These are phyloP conservation scores for Emericellopsis cladophorae DNA, from an alignment of 2,329 filamentous ascomycete genomes.

Conservation along the genomic window DNA sequence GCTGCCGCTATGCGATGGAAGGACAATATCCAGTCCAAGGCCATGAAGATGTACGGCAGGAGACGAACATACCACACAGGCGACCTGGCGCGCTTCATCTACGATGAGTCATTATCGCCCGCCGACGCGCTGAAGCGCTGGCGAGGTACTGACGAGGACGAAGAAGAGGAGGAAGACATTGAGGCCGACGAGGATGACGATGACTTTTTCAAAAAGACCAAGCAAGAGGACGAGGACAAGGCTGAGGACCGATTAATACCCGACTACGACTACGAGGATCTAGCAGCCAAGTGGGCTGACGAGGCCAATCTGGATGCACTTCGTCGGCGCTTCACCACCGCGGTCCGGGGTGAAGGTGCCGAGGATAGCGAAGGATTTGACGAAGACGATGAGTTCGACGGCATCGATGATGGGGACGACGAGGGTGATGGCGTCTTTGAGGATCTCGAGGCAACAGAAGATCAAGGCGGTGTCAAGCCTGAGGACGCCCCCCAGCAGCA, in stretches of 20 bases:
- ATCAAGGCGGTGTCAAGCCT: slow-evolving; percentile 36
- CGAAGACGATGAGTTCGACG: slow-evolving; percentile 37
- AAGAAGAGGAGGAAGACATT: slow-evolving; percentile 48
- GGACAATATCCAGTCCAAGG: slow-evolving; percentile 66
- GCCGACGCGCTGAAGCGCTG: slow-evolving; percentile 67
- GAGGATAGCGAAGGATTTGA: slow-evolving; percentile 33
- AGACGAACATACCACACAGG: slow-evolving; percentile 63
- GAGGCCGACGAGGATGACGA: slow-evolving; percentile 47
- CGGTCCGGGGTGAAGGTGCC: slow-evolving; percentile 12
- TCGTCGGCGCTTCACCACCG: slow-evolving; percentile 62
- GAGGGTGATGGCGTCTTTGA: slow-evolving; percentile 42
- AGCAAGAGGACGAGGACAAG: slow-evolving; percentile 53
- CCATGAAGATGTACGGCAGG: slow-evolving; percentile 56
- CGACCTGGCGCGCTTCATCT: slow-evolving; percentile 80
- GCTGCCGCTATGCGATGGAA: slow-evolving; percentile 76
- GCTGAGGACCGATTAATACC: slow-evolving; percentile 75
- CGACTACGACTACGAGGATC: slow-evolving; percentile 62
- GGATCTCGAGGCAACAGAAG: slow-evolving; percentile 54
- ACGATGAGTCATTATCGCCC: slow-evolving; percentile 68
- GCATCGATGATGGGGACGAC: slow-evolving; percentile 35
- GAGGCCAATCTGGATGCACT: slow-evolving; percentile 66
- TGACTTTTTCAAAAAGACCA: slow-evolving; percentile 52
- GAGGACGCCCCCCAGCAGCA: slow-evolving; percentile 26
- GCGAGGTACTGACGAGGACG: slow-evolving; percentile 52
- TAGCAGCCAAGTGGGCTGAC: slow-evolving; percentile 78